phyloP scores from a whole-genome alignment of 1,284 basidiomycete species.

The Peniophora sp. region DNA sequence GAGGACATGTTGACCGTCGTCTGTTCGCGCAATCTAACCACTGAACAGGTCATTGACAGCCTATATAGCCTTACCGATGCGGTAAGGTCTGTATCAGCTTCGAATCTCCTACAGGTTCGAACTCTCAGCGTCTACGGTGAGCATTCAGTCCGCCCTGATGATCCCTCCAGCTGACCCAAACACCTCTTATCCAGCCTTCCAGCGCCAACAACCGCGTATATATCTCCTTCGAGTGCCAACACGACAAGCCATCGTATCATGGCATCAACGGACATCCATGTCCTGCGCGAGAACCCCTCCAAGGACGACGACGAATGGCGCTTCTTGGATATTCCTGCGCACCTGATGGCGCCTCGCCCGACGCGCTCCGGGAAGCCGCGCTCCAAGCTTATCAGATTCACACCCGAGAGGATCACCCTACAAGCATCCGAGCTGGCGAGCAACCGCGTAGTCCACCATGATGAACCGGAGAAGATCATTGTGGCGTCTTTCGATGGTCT shows the following conservation, averaged over 20 bases:
- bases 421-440: conserved; percentile 40
- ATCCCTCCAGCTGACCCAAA: too few relatives aligned
- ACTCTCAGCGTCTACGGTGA: too few relatives aligned
- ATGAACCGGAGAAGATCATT: conserved; percentile 48
- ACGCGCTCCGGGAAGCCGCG: conserved; percentile 18
- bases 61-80: background rate
- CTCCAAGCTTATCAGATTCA: conserved; percentile 42
- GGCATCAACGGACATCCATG: background rate
- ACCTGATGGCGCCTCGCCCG: background rate
- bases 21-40: background rate
- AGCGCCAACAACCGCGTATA: background rate
- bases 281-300: conserved; percentile 33
- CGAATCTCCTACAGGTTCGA: background rate
- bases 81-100: background rate
- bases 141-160: too few relatives aligned
- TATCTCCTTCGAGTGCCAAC: background rate
- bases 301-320: conserved; percentile 44
- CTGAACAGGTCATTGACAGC: background rate
- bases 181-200: background rate
- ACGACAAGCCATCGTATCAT: conserved; percentile 31
- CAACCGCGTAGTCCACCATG: conserved; percentile 49
- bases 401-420: conserved; percentile 37
- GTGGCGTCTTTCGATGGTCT: conserved; percentile 45
- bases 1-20: background rate
- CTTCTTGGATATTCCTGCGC: conserved; percentile 30